Evolutionary conservation across 1,139 yeast genomes (phyloP).

Genomic region (Taiozyma sp.): DNA sequence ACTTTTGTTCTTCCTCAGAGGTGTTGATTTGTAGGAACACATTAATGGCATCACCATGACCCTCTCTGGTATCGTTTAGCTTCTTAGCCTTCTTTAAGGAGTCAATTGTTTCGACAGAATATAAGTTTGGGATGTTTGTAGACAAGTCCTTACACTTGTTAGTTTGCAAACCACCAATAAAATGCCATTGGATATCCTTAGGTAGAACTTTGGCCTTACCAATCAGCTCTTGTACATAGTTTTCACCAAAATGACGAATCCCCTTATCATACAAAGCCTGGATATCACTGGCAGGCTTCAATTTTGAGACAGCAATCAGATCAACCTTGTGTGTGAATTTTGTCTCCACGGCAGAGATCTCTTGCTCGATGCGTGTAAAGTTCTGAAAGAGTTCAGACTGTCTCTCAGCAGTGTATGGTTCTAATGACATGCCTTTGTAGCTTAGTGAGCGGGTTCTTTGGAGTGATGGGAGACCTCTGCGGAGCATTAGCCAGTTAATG

Average conservation of each 20-base stretch:
- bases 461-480: background rate
- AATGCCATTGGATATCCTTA: conserved; percentile 90
- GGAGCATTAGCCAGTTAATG: background rate
- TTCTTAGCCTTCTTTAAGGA: conserved; percentile 78
- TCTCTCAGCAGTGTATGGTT: conserved; percentile 23
- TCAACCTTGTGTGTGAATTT: conserved; percentile 27
- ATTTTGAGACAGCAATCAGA: conserved; percentile 79
- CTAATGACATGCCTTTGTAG: conserved; percentile 16
- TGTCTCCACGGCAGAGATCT: conserved; percentile 6
- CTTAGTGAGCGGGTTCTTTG: background rate
- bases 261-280: conserved; percentile 74
- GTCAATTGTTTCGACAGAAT: conserved; percentile 86
- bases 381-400: conserved; percentile 30
- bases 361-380: conserved; percentile 26
- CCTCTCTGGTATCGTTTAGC: conserved; percentile 58
- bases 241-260: conserved; percentile 93
- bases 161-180: conserved; percentile 88
- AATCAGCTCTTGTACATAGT: conserved; percentile 90
- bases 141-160: conserved; percentile 88
- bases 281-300: conserved; percentile 85
- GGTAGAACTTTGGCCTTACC: conserved; percentile 74
- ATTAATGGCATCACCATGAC: conserved; percentile 35
- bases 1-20: conserved; percentile 82
- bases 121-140: conserved; percentile 60
- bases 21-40: conserved; percentile 87